Percentiles rank a stretch among this genome's conserved stretches.
These are phyloP conservation scores for Xylaria multiplex DNA, from an alignment of 2,329 filamentous ascomycete genomes.

Conservation along the genomic window DNA sequence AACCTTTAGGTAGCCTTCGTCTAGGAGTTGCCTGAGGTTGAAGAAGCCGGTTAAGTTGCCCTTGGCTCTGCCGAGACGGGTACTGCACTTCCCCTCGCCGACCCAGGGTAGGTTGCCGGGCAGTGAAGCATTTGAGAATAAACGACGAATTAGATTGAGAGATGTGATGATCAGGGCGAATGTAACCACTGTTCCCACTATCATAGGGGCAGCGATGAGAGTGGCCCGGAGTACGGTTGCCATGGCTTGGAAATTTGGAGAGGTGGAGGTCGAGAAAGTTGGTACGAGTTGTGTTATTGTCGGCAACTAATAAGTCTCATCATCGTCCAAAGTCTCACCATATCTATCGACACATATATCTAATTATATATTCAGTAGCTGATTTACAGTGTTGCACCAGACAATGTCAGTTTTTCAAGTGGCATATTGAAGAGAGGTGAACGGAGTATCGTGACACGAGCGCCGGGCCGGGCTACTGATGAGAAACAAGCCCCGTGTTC, in stretches of 20 bases:
- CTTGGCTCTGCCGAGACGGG: conserved; percentile 37
- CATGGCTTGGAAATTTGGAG: conserved; percentile 21
- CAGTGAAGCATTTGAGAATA: conserved; percentile 43
- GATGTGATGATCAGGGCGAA: conserved; percentile 31
- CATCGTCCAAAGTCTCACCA: neutral
- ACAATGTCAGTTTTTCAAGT: neutral
- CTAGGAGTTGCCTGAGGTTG: conserved; percentile 42
- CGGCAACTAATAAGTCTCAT: neutral
- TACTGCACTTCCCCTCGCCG: conserved; percentile 34
- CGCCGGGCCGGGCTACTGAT: conserved; percentile 1
- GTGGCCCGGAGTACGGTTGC: conserved; percentile 3
- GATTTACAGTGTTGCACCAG: neutral
- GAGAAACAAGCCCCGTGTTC: conserved; percentile 1
- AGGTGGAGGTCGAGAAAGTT: neutral
- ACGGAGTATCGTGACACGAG: conserved; percentile 16
- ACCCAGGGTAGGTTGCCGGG: conserved; percentile 45
- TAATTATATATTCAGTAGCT: conserved; percentile 1
- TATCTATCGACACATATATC: neutral
- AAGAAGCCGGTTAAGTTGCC: conserved; percentile 46
- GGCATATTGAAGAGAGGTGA: neutral
- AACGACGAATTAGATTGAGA: conserved; percentile 41
- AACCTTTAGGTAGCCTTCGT: conserved; percentile 48
- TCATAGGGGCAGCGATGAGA: conserved; percentile 1
- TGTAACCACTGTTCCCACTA: conserved; percentile 17
- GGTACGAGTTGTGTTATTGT: neutral